These are phyloP conservation scores for Fusarium ambrosium DNA, from an alignment of 2,329 filamentous ascomycete genomes.

Conservation along the genomic window DNA sequence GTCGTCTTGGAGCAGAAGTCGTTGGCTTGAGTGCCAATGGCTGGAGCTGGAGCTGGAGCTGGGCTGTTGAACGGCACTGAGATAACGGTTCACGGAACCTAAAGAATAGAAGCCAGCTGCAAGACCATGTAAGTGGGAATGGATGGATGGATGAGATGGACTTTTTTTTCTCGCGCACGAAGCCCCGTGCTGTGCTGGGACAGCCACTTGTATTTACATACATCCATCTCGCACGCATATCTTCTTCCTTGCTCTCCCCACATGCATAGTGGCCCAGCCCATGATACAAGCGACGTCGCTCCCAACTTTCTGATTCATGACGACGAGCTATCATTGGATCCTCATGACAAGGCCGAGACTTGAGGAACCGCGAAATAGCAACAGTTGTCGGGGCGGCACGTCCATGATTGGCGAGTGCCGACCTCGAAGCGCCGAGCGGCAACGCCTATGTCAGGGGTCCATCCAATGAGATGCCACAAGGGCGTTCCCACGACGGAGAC, in stretches of 20 bases:
- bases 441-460: slow-evolving; percentile 36
- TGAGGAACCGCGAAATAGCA: slow-evolving; percentile 26
- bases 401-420: slow-evolving; percentile 47
- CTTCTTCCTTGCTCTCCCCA: slow-evolving; percentile 33
- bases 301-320: slow-evolving; percentile 27
- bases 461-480: slow-evolving; percentile 45
- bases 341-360: slow-evolving; percentile 34
- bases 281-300: slow-evolving; percentile 33
- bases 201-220: slow-evolving; percentile 46
- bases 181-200: slow-evolving; percentile 30
- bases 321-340: slow-evolving; percentile 41
- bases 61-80: slow-evolving; percentile 7
- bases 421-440: slow-evolving; percentile 49
- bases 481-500: slow-evolving; percentile 16
- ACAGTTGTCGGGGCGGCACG: slow-evolving; percentile 1
- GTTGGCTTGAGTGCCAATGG: slow-evolving; percentile 16
- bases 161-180: slow-evolving; percentile 3
- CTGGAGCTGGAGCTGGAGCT: slow-evolving; percentile 1
- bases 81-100: slow-evolving; percentile 40
- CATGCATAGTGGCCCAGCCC: slow-evolving; percentile 23
- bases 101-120: slow-evolving; percentile 18
- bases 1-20: slow-evolving; percentile 22
- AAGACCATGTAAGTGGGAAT: slow-evolving; percentile 19
- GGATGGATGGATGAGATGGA: neutral
- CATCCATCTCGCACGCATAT: slow-evolving; percentile 23